Percentiles rank a stretch among this genome's conserved stretches.
Conservation (phyloP, 305 asterid species). For the Petunia hybrid region DNA sequence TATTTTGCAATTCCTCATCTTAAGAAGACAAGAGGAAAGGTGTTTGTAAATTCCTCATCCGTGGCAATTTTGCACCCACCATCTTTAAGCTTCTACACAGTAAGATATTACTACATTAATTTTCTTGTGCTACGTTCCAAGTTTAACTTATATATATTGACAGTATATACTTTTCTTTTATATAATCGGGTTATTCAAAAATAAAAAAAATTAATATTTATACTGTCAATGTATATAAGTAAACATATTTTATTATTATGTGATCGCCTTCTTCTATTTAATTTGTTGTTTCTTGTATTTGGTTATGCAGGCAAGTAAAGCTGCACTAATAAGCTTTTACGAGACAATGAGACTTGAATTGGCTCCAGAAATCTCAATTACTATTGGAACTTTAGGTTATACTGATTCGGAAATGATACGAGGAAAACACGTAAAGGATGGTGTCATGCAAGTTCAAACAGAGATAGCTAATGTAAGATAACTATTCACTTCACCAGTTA, state of each 20-base stretch:
- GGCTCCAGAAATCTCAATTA: constrained; percentile 37
- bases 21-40: constrained; percentile 34
- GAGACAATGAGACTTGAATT: constrained; percentile 39
- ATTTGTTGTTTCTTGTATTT: not conserved
- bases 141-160: no score
- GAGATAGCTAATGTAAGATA: not conserved
- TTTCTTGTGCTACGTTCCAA: not conserved
- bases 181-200: no score
- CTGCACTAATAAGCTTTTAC: constrained; percentile 38
- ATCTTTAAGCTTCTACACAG: constrained; percentile 32
- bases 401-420: constrained; percentile 36
- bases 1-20: constrained; percentile 44
- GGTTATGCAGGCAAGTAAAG: constrained; percentile 43
- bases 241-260: constrained; percentile 23
- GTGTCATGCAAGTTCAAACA: constrained; percentile 5
- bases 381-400: constrained; percentile 35
- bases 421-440: constrained; percentile 37
- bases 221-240: no score
- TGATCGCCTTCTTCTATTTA: not conserved
- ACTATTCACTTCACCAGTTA: not conserved
- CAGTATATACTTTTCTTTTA: no score
- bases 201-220: no score
- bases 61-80: constrained; percentile 25
- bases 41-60: constrained; percentile 41
- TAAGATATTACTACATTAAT: not conserved